Percentiles rank a stretch among this genome's conserved stretches.
phyloP scores from a whole-genome alignment of 768 basidiomycete species.

The Hortiboletus campestris region DNA sequence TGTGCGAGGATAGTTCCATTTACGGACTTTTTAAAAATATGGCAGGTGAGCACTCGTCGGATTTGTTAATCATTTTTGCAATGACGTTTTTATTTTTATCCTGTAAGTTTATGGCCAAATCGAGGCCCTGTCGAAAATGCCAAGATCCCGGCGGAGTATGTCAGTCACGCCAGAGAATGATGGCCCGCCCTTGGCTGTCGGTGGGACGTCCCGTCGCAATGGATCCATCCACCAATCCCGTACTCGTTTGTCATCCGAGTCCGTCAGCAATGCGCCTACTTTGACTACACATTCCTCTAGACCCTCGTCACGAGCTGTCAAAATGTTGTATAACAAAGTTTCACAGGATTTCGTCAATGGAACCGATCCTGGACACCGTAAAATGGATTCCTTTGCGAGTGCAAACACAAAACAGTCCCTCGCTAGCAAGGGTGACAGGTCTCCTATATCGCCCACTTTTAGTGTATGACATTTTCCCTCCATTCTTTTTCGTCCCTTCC shows the following conservation, averaged over 20 bases:
- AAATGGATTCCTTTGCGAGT: constrained; percentile 53
- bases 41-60: constrained; percentile 56
- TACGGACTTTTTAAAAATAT: constrained; percentile 84
- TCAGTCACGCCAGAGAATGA: constrained; percentile 60
- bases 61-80: constrained; percentile 19
- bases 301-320: constrained; percentile 58
- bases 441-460: constrained; percentile 34
- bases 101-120: constrained; percentile 74
- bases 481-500: neutral
- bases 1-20: constrained; percentile 87
- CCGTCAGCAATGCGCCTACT: constrained; percentile 25
- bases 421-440: constrained; percentile 32
- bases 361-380: constrained; percentile 53
- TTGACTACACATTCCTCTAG: constrained; percentile 36
- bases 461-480: constrained; percentile 26
- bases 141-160: constrained; percentile 63
- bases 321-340: constrained; percentile 50
- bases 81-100: constrained; percentile 18
- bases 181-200: constrained; percentile 43
- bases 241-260: constrained; percentile 41
- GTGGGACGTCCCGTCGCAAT: constrained; percentile 21
- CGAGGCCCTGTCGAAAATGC: constrained; percentile 58
- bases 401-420: constrained; percentile 44
- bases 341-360: constrained; percentile 39
- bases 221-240: constrained; percentile 24